Evolutionary conservation across 495 filamentous ascomycete genomes (phyloP).

Genomic region (Podospora fimiseda): DNA sequence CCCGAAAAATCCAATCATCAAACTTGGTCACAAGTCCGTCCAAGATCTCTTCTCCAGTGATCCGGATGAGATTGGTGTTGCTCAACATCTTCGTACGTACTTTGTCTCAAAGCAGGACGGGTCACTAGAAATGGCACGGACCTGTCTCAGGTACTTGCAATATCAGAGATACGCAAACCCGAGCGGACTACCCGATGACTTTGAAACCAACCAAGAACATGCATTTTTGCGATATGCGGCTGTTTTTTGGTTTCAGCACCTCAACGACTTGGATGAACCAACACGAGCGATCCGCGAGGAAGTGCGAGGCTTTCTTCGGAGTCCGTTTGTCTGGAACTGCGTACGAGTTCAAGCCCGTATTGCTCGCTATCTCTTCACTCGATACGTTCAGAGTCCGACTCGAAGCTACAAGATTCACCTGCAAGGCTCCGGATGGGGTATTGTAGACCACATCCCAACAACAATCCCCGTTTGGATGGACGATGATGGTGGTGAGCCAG

Average conservation of each 20-base stretch:
- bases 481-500: neutral
- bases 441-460: neutral
- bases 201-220: neutral
- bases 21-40: conserved; percentile 3
- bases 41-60: conserved; percentile 1
- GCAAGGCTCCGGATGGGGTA: neutral
- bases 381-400: neutral
- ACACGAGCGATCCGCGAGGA: neutral
- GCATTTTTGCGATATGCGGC: conserved; percentile 5
- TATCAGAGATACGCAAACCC: neutral
- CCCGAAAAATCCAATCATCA: neutral
- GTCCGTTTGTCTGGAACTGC: neutral
- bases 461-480: conserved; percentile 1
- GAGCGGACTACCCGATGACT: neutral
- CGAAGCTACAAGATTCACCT: neutral
- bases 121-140: conserved; percentile 1
- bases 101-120: neutral
- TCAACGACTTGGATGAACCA: neutral
- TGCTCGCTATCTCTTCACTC: conserved; percentile 4
- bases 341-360: neutral
- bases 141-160: neutral
- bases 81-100: neutral
- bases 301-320: neutral
- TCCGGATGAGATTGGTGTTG: neutral
- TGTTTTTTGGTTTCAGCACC: conserved; percentile 7